A percentile compares a stretch with the other conserved stretches of the same genome.
phyloP scores from a whole-genome alignment of 768 basidiomycete species.

The Amanita muscaria region DNA sequence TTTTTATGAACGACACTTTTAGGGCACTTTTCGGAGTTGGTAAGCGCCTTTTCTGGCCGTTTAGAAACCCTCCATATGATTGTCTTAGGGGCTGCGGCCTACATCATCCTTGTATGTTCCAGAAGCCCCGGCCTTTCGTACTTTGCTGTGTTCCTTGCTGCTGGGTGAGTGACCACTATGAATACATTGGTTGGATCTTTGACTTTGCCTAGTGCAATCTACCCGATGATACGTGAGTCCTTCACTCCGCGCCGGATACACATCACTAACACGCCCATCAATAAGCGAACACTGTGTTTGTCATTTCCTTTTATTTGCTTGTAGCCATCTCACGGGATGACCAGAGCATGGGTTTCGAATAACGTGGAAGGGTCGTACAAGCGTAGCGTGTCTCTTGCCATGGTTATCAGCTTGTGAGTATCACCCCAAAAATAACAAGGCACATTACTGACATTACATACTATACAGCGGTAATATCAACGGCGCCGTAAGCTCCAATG shows the following conservation, averaged over 20 bases:
- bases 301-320: background rate
- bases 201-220: slow-evolving; percentile 47
- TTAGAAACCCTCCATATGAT: slow-evolving; percentile 4
- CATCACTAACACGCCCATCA: background rate
- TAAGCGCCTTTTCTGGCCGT: too few relatives aligned
- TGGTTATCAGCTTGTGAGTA: slow-evolving; percentile 56
- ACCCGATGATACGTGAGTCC: slow-evolving; percentile 57
- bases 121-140: slow-evolving; percentile 58
- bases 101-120: slow-evolving; percentile 61
- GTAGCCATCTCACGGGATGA: background rate
- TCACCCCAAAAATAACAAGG: background rate
- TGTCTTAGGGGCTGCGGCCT: slow-evolving; percentile 48
- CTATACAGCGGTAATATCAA: slow-evolving; percentile 55
- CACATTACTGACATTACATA: background rate
- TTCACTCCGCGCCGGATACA: background rate
- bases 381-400: slow-evolving; percentile 60
- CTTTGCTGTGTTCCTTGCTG: slow-evolving; percentile 62
- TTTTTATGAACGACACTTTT: background rate
- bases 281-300: slow-evolving; percentile 54
- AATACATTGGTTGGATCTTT: background rate
- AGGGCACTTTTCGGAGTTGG: slow-evolving; percentile 31
- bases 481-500: slow-evolving; percentile 69
- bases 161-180: slow-evolving; percentile 35
- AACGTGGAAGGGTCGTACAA: slow-evolving; percentile 74
- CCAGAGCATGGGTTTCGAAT: slow-evolving; percentile 51